A percentile compares a stretch with the other conserved stretches of the same genome.
phyloP scores from a whole-genome alignment of 805 yeast species.

The Saccharomycopsis fermentans region DNA sequence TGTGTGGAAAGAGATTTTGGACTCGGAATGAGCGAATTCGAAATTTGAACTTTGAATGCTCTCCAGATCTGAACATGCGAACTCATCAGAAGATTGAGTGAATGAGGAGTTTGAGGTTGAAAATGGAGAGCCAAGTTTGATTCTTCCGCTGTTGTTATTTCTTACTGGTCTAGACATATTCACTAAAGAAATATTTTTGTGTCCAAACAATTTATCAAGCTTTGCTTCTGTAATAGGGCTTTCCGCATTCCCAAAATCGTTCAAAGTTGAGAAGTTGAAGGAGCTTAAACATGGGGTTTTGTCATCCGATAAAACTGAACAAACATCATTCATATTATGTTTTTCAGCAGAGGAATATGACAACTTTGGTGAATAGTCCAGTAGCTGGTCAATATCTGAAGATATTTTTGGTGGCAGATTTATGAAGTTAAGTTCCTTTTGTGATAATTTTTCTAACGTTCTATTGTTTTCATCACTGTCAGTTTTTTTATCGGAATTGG shows the following conservation, averaged over 20 bases:
- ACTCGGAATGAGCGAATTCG: not conserved
- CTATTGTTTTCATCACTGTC: not conserved
- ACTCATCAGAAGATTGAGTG: not conserved
- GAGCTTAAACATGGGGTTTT: not conserved
- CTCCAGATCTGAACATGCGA: not conserved
- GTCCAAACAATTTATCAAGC: conserved; percentile 14
- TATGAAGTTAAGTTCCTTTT: not conserved
- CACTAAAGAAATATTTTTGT: conserved; percentile 13
- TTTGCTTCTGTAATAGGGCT: conserved; percentile 16
- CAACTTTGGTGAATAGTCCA: not conserved
- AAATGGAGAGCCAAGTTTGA: conserved; percentile 1
- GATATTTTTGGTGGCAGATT: not conserved
- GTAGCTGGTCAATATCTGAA: not conserved
- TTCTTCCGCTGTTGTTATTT: not conserved
- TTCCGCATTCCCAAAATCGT: not conserved
- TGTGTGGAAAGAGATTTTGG: not conserved
- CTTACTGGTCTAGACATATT: conserved; percentile 17
- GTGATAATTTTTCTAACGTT: not conserved
- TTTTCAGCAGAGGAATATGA: not conserved
- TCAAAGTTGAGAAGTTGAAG: not conserved
- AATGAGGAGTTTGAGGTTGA: conserved; percentile 2
- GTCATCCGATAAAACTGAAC: not conserved
- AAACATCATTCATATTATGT: not conserved
- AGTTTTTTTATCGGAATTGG: not conserved
- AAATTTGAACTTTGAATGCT: not conserved